Percentiles rank a stretch among this genome's conserved stretches.
These are phyloP conservation scores for Metschnikowia vanudenii DNA, from an alignment of 805 yeast species.

Conservation along the genomic window DNA sequence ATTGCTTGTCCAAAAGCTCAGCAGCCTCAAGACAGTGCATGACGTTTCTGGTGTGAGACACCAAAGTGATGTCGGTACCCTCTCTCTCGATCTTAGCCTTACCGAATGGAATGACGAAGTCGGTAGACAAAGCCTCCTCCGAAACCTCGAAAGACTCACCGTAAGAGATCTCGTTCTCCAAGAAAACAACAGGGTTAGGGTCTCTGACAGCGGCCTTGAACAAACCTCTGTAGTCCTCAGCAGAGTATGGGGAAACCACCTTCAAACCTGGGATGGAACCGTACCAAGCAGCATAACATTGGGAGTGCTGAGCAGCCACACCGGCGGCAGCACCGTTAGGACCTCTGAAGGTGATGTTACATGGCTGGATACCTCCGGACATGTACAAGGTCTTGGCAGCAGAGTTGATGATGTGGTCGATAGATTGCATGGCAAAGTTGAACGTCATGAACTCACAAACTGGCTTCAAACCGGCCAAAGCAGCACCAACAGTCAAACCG, in stretches of 20 bases:
- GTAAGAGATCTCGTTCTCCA: slow-evolving; percentile 94
- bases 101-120: slow-evolving; percentile 90
- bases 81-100: slow-evolving; percentile 92
- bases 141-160: slow-evolving; percentile 88
- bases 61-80: slow-evolving; percentile 87
- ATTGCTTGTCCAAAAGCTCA: slow-evolving; percentile 73
- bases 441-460: slow-evolving; percentile 98
- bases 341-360: slow-evolving; percentile 97
- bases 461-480: slow-evolving; percentile 95
- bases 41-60: slow-evolving; percentile 91
- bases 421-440: slow-evolving; percentile 99
- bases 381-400: slow-evolving; percentile 98
- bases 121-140: slow-evolving; percentile 85
- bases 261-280: slow-evolving; percentile 97
- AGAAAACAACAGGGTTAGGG: slow-evolving; percentile 95
- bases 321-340: slow-evolving; percentile 99
- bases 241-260: slow-evolving; percentile 91
- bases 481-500: slow-evolving; percentile 92
- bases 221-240: slow-evolving; percentile 95
- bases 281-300: slow-evolving; percentile 97
- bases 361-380: slow-evolving; percentile 98
- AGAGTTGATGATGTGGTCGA: slow-evolving; percentile 96
- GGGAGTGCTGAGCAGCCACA: slow-evolving; percentile 99
- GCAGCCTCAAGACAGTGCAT: slow-evolving; percentile 88
- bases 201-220: slow-evolving; percentile 96